phyloP scores from a whole-genome alignment of 1,139 yeast genomes.

The Geotrichum aggregatum region DNA sequence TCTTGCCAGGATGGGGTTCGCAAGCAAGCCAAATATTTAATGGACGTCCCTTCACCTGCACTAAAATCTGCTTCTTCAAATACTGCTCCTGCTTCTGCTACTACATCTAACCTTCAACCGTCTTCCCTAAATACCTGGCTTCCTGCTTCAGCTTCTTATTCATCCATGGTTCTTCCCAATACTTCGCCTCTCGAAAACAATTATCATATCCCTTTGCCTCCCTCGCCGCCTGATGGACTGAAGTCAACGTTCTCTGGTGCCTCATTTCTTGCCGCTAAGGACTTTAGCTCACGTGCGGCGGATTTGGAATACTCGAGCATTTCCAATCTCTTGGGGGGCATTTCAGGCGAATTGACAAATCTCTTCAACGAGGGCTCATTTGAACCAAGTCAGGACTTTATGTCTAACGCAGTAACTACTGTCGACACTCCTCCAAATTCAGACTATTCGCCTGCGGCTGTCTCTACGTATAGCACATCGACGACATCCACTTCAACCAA shows the following conservation, averaged over 20 bases:
- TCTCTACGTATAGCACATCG: neutral
- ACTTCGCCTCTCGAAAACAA: slow-evolving; percentile 1
- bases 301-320: slow-evolving; percentile 21
- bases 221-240: slow-evolving; percentile 16
- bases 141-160: neutral
- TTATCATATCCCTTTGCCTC: slow-evolving; percentile 16
- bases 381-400: neutral
- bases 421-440: slow-evolving; percentile 10
- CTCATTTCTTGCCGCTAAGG: slow-evolving; percentile 2
- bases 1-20: slow-evolving; percentile 85
- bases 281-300: slow-evolving; percentile 21
- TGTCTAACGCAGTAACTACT: neutral
- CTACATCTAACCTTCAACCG: neutral
- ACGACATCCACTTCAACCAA: neutral
- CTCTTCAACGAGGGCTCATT: neutral
- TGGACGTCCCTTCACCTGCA: slow-evolving; percentile 22
- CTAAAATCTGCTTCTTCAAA: slow-evolving; percentile 6
- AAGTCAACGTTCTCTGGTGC: neutral
- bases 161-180: slow-evolving; percentile 15
- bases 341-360: slow-evolving; percentile 1
- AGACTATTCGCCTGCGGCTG: slow-evolving; percentile 5
- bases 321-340: slow-evolving; percentile 16
- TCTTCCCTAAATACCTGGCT: neutral
- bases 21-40: slow-evolving; percentile 73
- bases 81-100: neutral